phyloP scores from a whole-genome alignment of 139 green algal species.

The Coelastrella sp. region DNA sequence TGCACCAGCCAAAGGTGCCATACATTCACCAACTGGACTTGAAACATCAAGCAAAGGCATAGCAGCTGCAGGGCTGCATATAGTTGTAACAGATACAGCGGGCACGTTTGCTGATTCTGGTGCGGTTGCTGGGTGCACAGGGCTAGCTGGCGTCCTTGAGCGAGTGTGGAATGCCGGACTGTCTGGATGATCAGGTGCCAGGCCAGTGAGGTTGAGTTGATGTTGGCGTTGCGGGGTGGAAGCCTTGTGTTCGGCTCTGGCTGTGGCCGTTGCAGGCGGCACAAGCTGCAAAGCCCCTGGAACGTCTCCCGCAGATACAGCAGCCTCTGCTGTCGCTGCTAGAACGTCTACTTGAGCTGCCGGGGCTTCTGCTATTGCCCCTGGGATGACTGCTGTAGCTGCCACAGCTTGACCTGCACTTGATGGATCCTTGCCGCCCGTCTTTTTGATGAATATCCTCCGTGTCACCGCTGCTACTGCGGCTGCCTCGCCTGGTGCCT shows the following conservation, averaged over 20 bases:
- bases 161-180: background rate
- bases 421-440: background rate
- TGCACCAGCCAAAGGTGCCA: background rate
- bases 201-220: no score
- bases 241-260: background rate
- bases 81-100: no score
- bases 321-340: background rate
- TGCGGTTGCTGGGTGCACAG: background rate
- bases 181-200: background rate
- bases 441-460: background rate
- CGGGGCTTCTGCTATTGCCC: background rate
- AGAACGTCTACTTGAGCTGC: background rate
- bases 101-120: background rate
- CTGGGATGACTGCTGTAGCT: background rate
- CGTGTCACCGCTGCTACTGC: background rate
- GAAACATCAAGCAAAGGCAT: no score
- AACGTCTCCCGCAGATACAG: background rate
- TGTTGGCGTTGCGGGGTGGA: no score
- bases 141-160: background rate
- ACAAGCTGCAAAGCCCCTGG: no score
- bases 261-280: no score
- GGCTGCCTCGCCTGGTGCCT: background rate
- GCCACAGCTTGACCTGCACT: background rate
- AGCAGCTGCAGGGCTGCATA: no score
- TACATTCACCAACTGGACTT: no score